Base-by-base conservation (phyloP, 176 grass and related monocot genomes). In the Carex scoparia region DNA sequence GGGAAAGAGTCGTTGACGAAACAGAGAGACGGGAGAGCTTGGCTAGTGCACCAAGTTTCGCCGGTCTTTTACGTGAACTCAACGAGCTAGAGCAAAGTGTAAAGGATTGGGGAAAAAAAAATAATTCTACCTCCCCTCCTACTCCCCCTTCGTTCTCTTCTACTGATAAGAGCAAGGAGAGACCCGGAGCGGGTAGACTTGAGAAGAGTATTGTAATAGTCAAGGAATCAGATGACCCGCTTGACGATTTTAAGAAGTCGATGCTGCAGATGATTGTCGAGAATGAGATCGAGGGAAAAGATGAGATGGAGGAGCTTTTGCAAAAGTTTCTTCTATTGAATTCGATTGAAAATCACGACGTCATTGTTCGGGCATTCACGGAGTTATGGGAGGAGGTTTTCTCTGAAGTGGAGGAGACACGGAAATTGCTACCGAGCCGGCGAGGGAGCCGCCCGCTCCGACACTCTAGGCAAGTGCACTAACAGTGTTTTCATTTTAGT, bases 251-350 rank as follows among this genome's bases (percentile, higher is more conserved):
- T 79, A 87, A 92, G 62, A 80, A 37, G 74, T 97, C 94, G 83
- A 97, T 97, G 94, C 67, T 89, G 67, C 90, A 94, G 79, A 90
- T 97, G 90, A 90, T 97, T 65, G 85, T 90, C 80, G 94, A 94
- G 88, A 82, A 94, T 64, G 86, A 89, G 86, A 94, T 97, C 30
- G 87, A 86, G 14, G 80, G 82, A 35, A 71, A 86, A 19, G 92
- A 87, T 60, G 90, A 92, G 84, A 87, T 97, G 85, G 81, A 87
- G 31, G 90, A 92, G 88, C 91, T 97, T 84, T 88, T 94, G 64
- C 94, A 69, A 16, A 87, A 85, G 33, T 92, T 97, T 89, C 94
- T 97, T 9, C 82, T 89, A 4, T 88, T 97, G 8, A 97, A 97
- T 89, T 91, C 94, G 56, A 86, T 90, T 18, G 84, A 46, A 18